Evolutionary conservation across 2,329 filamentous ascomycete species (phyloP).

Genomic region (Coniochaeta ligniaria): DNA sequence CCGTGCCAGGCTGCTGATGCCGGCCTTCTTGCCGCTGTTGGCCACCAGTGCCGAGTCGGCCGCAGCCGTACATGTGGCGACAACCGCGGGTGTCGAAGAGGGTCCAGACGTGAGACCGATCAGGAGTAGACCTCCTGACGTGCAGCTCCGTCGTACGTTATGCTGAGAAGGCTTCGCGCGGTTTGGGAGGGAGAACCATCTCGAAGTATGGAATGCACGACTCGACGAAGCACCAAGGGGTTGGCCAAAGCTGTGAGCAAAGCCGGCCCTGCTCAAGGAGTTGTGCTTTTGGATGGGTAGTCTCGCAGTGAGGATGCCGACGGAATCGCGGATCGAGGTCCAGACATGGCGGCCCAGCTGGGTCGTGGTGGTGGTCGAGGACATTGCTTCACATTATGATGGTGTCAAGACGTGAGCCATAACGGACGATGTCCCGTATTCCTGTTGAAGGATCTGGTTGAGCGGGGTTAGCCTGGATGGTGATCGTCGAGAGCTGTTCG

Average conservation of each 20-base stretch:
- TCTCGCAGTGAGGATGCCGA: slow-evolving; percentile 13
- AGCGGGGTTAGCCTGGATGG: not conserved
- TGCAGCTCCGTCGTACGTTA: slow-evolving; percentile 42
- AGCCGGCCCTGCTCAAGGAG: slow-evolving; percentile 4
- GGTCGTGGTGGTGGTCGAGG: slow-evolving; percentile 23
- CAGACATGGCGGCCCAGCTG: slow-evolving; percentile 26
- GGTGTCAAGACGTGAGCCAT: not conserved
- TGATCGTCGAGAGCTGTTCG: not conserved
- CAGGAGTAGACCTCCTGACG: slow-evolving; percentile 47
- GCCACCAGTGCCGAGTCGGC: slow-evolving; percentile 26
- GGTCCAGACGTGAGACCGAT: slow-evolving; percentile 34
- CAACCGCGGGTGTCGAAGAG: slow-evolving; percentile 28
- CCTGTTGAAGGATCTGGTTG: not conserved
- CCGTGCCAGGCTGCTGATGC: slow-evolving; percentile 25
- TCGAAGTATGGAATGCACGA: slow-evolving; percentile 15
- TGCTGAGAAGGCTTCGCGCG: slow-evolving; percentile 23
- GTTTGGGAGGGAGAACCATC: slow-evolving; percentile 18
- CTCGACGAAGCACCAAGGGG: slow-evolving; percentile 6
- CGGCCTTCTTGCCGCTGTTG: slow-evolving; percentile 19
- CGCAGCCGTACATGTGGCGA: slow-evolving; percentile 29
- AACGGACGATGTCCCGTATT: not conserved
- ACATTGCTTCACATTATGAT: slow-evolving; percentile 16
- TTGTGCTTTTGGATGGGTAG: slow-evolving; percentile 10
- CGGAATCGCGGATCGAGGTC: slow-evolving; percentile 21
- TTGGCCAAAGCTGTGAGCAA: slow-evolving; percentile 6